Base-by-base conservation (phyloP, 2,329 filamentous ascomycete species). In the Microdochium trichocladiopsis region DNA sequence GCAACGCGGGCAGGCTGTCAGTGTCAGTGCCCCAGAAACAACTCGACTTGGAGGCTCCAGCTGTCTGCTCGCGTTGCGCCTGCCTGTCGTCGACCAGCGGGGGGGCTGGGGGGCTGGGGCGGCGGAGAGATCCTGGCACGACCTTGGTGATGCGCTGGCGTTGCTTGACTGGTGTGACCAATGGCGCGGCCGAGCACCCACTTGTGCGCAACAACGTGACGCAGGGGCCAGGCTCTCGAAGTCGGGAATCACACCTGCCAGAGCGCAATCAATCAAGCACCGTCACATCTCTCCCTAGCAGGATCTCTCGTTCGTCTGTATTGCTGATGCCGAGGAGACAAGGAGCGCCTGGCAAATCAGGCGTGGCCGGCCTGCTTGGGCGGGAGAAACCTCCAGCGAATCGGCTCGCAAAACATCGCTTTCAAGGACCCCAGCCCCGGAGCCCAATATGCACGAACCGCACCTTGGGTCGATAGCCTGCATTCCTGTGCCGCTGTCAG, bases 121-220 rank as follows among this genome's bases (percentile, higher is more conserved):
- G 41, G 41, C 41, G 47, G 4, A 21, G 11, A 23, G 24, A 49
- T 28, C 41, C 41, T 22, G 41, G 41, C 41, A 45, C 41, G 6
- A 45, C 41, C 41, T 41, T 45, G 41, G 16, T 49, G 47, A 49
- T 49, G 47, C 24, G 47, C 28, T 49, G 47, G 47, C 47, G 4
- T 11, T 49, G 47, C 47, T 49, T 49, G 47, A 49, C 25, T n/a
- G 16, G 28, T 16, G 24, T 14, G 24, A 23, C 47, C 47, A 49
- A 49, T 49, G 47, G 28, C 47, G 14, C 12, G 21, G 11, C 24
- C n/a, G 22, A 25, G 6, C 14, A 16, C 41, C 6, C 14, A 9
- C 18, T 18, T 37, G 9, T 22, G 41, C 41, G 16, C 18, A 8
- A 8, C 41, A 45, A 18, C 41, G 22, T 4, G 16, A 45, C 41